Percentiles rank a stretch among this genome's conserved stretches.
Conservation (phyloP, 2,329 filamentous ascomycete genomes). For the Diplodia intermedia region DNA sequence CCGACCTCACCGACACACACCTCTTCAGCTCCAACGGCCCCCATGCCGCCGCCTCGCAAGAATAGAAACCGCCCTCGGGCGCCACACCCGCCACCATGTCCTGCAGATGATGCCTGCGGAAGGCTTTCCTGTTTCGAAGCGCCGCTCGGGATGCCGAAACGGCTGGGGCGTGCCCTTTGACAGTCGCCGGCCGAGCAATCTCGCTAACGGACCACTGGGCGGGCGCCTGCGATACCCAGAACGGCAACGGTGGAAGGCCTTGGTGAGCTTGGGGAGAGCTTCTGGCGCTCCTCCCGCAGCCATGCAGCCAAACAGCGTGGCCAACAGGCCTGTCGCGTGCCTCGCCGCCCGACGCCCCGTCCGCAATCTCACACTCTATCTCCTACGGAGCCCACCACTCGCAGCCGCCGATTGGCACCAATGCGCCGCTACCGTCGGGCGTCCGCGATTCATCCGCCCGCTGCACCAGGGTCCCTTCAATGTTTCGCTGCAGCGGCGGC, state of each 20-base stretch:
- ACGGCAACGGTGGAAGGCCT: constrained; percentile 14
- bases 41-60: neutral
- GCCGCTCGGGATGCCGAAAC: constrained; percentile 21
- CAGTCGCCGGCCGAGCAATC: neutral
- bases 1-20: neutral
- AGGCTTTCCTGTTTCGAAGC: constrained; percentile 4
- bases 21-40: constrained; percentile 15
- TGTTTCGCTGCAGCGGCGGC: constrained; percentile 14
- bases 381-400: constrained; percentile 6
- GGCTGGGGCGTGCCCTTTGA: constrained; percentile 9
- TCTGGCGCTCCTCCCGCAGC: neutral
- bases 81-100: neutral
- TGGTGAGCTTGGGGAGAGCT: constrained; percentile 10
- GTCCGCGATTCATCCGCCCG: constrained; percentile 3
- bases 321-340: neutral
- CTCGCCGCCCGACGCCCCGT: neutral
- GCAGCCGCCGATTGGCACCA: constrained; percentile 10
- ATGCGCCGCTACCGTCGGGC: no score
- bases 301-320: neutral
- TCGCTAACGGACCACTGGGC: constrained; percentile 20
- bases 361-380: constrained; percentile 22
- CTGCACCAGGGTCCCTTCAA: constrained; percentile 7
- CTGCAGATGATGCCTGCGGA: neutral
- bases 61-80: constrained; percentile 5
- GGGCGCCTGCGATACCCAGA: constrained; percentile 1